A percentile compares a stretch with the other conserved stretches of the same genome.
Conservation (phyloP, 225 moss, liverwort and hornwort genomes). For the Sphagnum contortum region DNA sequence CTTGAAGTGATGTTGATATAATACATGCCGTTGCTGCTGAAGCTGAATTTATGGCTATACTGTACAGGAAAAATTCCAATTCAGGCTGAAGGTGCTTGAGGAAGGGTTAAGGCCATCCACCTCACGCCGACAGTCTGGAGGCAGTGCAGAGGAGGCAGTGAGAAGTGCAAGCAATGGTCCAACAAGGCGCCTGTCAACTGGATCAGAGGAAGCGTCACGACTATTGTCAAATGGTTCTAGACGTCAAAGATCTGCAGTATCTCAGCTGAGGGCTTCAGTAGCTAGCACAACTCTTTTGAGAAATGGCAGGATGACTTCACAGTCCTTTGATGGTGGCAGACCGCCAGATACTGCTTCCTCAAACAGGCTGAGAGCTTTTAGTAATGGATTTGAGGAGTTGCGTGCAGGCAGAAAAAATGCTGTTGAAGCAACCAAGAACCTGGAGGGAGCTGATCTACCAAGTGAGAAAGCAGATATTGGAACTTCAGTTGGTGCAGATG, state of each 20-base stretch:
- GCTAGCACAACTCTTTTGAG: conserved; percentile 66
- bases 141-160: conserved; percentile 37
- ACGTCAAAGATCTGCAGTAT: conserved; percentile 72
- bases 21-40: background rate
- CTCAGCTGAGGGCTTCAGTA: conserved; percentile 79
- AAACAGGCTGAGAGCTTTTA: conserved; percentile 43
- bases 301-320: conserved; percentile 89
- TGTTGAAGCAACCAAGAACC: conserved; percentile 22
- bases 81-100: conserved; percentile 89
- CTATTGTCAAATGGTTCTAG: conserved; percentile 89
- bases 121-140: conserved; percentile 27
- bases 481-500: conserved; percentile 13
- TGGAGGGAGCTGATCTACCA: conserved; percentile 34
- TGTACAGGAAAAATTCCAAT: conserved; percentile 84
- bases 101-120: conserved; percentile 71
- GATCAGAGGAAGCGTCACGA: conserved; percentile 88
- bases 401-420: conserved; percentile 49
- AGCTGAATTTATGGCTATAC: conserved; percentile 10
- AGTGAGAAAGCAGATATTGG: conserved; percentile 34
- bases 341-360: conserved; percentile 53
- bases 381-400: conserved; percentile 82
- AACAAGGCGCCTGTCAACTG: conserved; percentile 61
- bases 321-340: conserved; percentile 92
- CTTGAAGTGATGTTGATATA: background rate
- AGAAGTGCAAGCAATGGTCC: conserved; percentile 69